Evolutionary conservation across 345 rosid species (phyloP), one percentile per base, ranked within the genome.

Genomic region (Sonneratia caseolaris): DNA sequence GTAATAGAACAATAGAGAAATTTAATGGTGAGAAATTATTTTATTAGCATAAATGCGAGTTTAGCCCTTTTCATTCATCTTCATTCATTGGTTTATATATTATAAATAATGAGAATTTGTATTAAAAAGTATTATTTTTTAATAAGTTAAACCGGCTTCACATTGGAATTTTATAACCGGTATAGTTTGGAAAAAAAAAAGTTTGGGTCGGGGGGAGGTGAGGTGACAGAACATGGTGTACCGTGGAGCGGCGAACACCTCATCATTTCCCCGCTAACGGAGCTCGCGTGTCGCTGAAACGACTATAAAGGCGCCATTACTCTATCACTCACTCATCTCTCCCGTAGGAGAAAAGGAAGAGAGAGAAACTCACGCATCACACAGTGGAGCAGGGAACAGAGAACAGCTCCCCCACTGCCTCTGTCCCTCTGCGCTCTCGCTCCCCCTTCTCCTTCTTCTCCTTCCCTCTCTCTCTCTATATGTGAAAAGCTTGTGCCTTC

Each of bases 261-360:
- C 37, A 85, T 80, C 36, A 67, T 70, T 70, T 71, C 81, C 68
- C 59, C 35, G 72, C 70, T 24, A 71, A 78, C 79, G 80, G 82
- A 74, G 82, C 68, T 76, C 74, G 87, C 83, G 81, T 81, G 83
- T 80, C 42, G 49, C 76, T 79, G 73, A 78, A 79, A 78, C 83
- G 75, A 77, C 79, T 76, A 72, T 80, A 64, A 43, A 45, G 37
- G 38, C 62, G 40, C 70, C 45, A 45, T 13, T 42, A 37, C 70
- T 45, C 38, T 14, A 64, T 27, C 72, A 8, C 64, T 37, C 48
- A 9, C 72, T 1, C 69, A 3, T 66, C 0, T 21, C 1, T 66
- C 56, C 24, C 16, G 3, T 47, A 68, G 9, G 7, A n/a, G 66
- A 35, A 56, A 51, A 68, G n/a, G 22, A 66, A 42, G 74, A 64